A percentile compares a stretch with the other conserved stretches of the same genome.
phyloP scores from a whole-genome alignment of 768 basidiomycete species.

The Naganishia antarctica region DNA sequence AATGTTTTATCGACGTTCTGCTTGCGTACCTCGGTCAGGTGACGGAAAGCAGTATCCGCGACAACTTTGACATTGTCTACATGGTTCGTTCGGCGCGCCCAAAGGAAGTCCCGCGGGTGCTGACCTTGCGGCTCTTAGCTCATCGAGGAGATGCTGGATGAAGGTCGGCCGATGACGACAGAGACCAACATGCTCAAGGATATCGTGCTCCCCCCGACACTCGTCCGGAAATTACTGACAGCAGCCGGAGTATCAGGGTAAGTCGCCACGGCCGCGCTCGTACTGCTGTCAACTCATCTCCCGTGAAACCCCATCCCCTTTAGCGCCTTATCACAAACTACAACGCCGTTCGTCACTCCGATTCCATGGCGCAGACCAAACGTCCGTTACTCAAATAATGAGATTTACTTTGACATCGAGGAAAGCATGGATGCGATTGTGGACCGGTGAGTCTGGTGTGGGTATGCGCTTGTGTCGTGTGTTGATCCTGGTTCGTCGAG shows the following conservation, averaged over 20 bases:
- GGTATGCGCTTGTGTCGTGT: background rate
- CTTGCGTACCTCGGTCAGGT: constrained; percentile 83
- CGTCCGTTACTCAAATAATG: constrained; percentile 76
- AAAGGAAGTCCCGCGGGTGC: constrained; percentile 20
- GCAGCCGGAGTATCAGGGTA: constrained; percentile 57
- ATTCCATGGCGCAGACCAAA: constrained; percentile 91
- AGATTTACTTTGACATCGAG: constrained; percentile 84
- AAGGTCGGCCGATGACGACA: constrained; percentile 85
- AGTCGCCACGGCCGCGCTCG: too few species aligned
- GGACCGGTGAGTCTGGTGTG: constrained; percentile 69
- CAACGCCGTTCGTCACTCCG: constrained; percentile 69
- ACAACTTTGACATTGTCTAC: constrained; percentile 92
- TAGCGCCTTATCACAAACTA: constrained; percentile 31
- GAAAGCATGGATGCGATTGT: constrained; percentile 76
- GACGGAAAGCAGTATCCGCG: constrained; percentile 70
- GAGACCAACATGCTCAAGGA: constrained; percentile 83
- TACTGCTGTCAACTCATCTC: too few species aligned
- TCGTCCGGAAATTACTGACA: constrained; percentile 65
- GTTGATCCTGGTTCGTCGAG: constrained; percentile 28
- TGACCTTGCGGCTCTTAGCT: constrained; percentile 54
- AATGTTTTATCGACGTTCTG: constrained; percentile 76
- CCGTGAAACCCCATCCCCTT: background rate
- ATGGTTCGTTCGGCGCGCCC: constrained; percentile 56
- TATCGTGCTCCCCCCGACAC: constrained; percentile 85
- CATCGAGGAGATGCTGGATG: constrained; percentile 89